Evolutionary conservation across 1,284 basidiomycete genomes (phyloP).

Genomic region (Phylloporus gajari): DNA sequence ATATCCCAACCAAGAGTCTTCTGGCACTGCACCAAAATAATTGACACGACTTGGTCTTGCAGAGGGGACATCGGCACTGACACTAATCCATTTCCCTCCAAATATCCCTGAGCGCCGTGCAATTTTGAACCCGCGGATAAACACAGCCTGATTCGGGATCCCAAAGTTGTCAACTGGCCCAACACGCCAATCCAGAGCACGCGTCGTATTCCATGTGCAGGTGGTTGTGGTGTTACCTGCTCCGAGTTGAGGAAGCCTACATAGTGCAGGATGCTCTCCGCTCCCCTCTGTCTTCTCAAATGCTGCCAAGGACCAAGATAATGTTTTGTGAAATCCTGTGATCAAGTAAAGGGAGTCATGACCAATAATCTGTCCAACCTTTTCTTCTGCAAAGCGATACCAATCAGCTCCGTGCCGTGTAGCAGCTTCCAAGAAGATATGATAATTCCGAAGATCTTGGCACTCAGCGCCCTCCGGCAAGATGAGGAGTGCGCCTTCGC

Average conservation of each 20-base stretch:
- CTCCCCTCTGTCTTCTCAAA: slow-evolving; percentile 12
- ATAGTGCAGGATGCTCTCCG: slow-evolving; percentile 11
- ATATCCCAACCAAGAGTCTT: slow-evolving; percentile 3
- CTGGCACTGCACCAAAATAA: not conserved
- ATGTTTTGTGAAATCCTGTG: slow-evolving; percentile 23
- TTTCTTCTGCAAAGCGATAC: slow-evolving; percentile 26
- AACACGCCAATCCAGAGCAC: slow-evolving; percentile 16
- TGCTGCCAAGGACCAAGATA: slow-evolving; percentile 29
- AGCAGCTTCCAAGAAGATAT: slow-evolving; percentile 13
- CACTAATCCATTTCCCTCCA: slow-evolving; percentile 10
- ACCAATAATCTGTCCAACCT: slow-evolving; percentile 16
- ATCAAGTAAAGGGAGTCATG: slow-evolving; percentile 29
- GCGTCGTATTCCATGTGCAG: slow-evolving; percentile 9
- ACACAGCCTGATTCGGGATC: slow-evolving; percentile 21
- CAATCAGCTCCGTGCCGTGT: slow-evolving; percentile 14
- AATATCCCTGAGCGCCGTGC: slow-evolving; percentile 12
- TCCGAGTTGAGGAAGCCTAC: slow-evolving; percentile 8
- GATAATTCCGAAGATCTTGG: slow-evolving; percentile 14
- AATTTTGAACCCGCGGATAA: slow-evolving; percentile 28
- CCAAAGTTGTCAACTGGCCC: slow-evolving; percentile 11
- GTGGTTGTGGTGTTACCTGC: not conserved
- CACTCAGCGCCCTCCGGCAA: slow-evolving; percentile 23
- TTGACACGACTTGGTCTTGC: not conserved
- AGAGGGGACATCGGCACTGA: slow-evolving; percentile 16
- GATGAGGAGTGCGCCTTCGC: slow-evolving; percentile 24